Evolutionary conservation across 2,329 filamentous ascomycete genomes (phyloP), one percentile per base, ranked within the genome.

Genomic region (Aspergillus latus): DNA sequence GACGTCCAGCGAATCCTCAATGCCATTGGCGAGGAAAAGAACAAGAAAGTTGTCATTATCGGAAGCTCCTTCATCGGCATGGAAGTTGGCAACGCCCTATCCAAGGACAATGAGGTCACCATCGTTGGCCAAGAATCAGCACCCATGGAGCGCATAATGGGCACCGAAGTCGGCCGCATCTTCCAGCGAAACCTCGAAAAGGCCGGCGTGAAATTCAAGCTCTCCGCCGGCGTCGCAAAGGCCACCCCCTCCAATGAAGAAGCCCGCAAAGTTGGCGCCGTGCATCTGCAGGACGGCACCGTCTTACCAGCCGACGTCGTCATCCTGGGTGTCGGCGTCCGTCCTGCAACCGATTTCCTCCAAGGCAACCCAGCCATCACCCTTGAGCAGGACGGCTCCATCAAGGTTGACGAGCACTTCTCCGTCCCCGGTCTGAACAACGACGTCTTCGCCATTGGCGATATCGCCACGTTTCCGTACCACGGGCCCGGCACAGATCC

Each of bases 1-100:
- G 87, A 97, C 68, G 84, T 87, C 0, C 85, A 92, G 71, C 82
- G 81, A 57, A 97, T 99, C 62, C 81, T 91, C 28, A 81, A 79
- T 1, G 90, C 91, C 5, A 89, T 96, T 46, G 91, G 91, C 5
- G 78, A 83, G 30, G 84, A 89, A 28, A 84, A 90, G 43, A 88
- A 89, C 69, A 97, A 96, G 82, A 97, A 96, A 74, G 86, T 99
- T 63, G 91, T 96, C 46, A 82, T 99, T 11, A 81, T 99, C 52
- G 94, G 94, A 40, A 93, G 89, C 57, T 96, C 91, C 0, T 99
- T 99, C 74, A 99, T 99, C 68, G 94, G 94, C 40, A 95, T 99
- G 89, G 94, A 99, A 74, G 84, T 95, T n/a, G 93, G 89, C 59
- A 94, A 92, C 61, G 88, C 79, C 52, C 77, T 95, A 0, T 87